A percentile compares a stretch with the other conserved stretches of the same genome.
These are phyloP conservation scores for Monosporozyma solicola DNA, from an alignment of 805 yeast genomes.

Conservation along the genomic window DNA sequence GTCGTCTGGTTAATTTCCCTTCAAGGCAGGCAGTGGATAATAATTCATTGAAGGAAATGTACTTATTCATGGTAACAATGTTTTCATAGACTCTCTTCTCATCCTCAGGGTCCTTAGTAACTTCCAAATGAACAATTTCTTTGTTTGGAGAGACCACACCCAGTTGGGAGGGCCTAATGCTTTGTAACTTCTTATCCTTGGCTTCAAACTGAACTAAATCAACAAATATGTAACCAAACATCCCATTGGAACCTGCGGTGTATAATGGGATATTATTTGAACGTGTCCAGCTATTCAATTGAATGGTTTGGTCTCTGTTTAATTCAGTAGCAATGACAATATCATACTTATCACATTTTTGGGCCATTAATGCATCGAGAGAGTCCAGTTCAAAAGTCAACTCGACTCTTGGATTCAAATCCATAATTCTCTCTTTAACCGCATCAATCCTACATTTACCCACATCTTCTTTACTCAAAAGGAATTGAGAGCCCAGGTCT, in stretches of 20 bases:
- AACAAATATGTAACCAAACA: constrained; percentile 72
- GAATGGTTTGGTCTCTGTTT: constrained; percentile 31
- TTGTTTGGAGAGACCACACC: constrained; percentile 41
- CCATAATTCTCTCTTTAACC: constrained; percentile 48
- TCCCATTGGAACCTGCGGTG: constrained; percentile 61
- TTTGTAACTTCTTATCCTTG: constrained; percentile 40
- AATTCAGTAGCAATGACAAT: constrained; percentile 71
- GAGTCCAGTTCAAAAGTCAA: constrained; percentile 35
- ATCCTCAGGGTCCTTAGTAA: constrained; percentile 30
- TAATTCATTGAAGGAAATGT: constrained; percentile 31
- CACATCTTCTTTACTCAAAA: constrained; percentile 45
- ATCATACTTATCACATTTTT: constrained; percentile 41
- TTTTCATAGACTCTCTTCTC: constrained; percentile 32
- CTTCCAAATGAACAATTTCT: constrained; percentile 34
- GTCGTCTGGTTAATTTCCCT: constrained; percentile 25
- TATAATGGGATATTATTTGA: constrained; percentile 53
- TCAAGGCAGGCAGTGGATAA: constrained; percentile 33
- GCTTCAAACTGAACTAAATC: constrained; percentile 65
- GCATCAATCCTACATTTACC: constrained; percentile 51
- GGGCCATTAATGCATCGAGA: background rate
- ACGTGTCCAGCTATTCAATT: constrained; percentile 52
- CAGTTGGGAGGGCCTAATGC: constrained; percentile 36
- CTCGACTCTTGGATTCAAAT: constrained; percentile 72
- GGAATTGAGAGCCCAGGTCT: constrained; percentile 71
- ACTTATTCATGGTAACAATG: constrained; percentile 32